Conservation (phyloP, 768 basidiomycete genomes). For the Russula sp. region DNA sequence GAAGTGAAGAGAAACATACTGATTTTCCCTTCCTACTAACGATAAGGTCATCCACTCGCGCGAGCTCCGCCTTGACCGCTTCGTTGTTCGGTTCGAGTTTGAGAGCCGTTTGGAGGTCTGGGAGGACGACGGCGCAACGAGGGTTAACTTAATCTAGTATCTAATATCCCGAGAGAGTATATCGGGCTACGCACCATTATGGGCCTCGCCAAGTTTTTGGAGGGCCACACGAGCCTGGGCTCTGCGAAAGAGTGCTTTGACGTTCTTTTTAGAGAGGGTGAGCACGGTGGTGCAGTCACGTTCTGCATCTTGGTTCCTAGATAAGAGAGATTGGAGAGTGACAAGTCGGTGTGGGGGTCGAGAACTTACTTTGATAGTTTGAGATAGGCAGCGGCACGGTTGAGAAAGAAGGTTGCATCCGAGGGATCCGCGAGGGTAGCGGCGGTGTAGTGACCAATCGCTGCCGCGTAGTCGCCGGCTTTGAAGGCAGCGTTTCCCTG, state of each 20-base stretch:
- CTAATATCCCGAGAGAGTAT: not conserved
- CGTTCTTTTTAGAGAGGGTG: constrained; percentile 46
- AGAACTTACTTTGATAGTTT: constrained; percentile 88
- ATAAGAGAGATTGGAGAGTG: not conserved
- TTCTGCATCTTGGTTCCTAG: constrained; percentile 21
- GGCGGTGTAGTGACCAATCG: constrained; percentile 80
- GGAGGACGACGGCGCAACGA: not conserved
- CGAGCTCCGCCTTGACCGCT: constrained; percentile 55
- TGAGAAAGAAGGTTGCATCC: constrained; percentile 76
- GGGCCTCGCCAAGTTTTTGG: constrained; percentile 49
- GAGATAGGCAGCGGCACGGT: constrained; percentile 87
- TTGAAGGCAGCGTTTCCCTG: constrained; percentile 90
- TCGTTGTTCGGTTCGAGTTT: constrained; percentile 58
- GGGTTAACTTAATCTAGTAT: constrained; percentile 4
- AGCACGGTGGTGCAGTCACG: constrained; percentile 60
- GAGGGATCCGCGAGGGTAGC: constrained; percentile 64
- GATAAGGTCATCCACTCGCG: constrained; percentile 38
- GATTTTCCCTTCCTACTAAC: constrained; percentile 31
- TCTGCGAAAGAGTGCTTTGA: constrained; percentile 75
- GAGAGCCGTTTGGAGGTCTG: constrained; percentile 58
- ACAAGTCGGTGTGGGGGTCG: not conserved
- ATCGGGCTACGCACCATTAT: constrained; percentile 41
- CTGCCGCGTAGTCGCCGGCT: constrained; percentile 63
- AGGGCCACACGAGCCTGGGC: constrained; percentile 61
- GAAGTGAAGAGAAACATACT: constrained; percentile 3